These are phyloP conservation scores for Cryptomeria japonica DNA, from an alignment of 75 land plant genomes.

Conservation along the genomic window DNA sequence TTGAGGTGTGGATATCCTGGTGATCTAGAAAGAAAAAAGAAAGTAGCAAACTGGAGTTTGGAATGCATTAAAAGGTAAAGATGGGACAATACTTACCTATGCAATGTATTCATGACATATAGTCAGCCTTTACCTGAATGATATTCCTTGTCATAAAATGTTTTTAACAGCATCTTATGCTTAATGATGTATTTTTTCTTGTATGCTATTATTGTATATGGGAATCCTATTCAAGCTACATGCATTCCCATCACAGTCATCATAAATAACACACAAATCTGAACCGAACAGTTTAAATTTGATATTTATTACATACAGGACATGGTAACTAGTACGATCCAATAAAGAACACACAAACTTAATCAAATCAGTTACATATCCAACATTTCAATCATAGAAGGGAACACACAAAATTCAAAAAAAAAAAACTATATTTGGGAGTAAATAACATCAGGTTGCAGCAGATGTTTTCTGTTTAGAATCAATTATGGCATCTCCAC, in stretches of 20 bases:
- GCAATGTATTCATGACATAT: not conserved
- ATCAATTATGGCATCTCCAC: not conserved
- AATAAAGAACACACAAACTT: not conserved
- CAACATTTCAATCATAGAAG: not conserved
- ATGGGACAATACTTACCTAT: not conserved
- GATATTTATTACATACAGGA: not conserved
- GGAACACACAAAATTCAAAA: not conserved
- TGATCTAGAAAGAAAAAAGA: conserved; percentile 26
- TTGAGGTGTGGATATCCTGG: conserved; percentile 41
- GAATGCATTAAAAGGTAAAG: conserved; percentile 34
- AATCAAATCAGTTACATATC: not conserved
- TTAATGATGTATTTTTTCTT: not conserved
- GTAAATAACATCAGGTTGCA: not conserved
- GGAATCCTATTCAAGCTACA: not conserved
- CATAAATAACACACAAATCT: not conserved
- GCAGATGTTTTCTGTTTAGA: not conserved
- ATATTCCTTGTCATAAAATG: not conserved
- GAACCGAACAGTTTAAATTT: not conserved
- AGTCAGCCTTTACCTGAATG: not conserved
- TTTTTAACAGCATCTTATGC: not conserved
- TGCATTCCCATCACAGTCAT: not conserved
- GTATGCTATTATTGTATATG: not conserved
- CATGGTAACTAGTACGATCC: not conserved
- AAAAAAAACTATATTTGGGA: not conserved
- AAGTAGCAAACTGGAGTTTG: conserved; percentile 20